Percentiles rank a stretch among this genome's conserved stretches.
Conservation (phyloP, 129 eudicot genomes). For the Helianthus tuberosus region DNA sequence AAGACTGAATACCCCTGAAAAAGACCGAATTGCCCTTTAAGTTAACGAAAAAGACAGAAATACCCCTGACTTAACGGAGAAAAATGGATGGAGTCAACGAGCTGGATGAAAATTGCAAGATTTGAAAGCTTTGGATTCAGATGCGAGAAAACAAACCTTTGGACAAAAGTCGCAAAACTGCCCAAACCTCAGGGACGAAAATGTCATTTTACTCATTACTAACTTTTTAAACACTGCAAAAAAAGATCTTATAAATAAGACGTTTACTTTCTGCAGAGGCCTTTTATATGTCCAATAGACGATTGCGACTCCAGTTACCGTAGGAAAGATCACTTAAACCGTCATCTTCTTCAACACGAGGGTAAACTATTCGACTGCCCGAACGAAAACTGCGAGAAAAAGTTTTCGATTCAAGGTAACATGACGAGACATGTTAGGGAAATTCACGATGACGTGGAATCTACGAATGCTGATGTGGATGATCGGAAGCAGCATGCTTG, state of each 20-base stretch:
- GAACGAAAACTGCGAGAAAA: slow-evolving; percentile 44
- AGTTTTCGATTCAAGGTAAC: slow-evolving; percentile 64
- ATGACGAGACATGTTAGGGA: slow-evolving; percentile 66
- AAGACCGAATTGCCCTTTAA: too few relatives aligned
- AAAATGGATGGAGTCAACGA: too few relatives aligned
- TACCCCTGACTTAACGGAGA: too few relatives aligned
- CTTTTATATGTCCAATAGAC: slow-evolving; percentile 65
- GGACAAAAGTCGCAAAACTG: too few relatives aligned
- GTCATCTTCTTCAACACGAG: slow-evolving; percentile 82
- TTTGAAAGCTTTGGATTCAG: too few relatives aligned
- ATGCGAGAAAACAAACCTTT: too few relatives aligned
- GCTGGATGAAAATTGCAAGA: too few relatives aligned
- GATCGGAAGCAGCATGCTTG: slow-evolving; percentile 50
- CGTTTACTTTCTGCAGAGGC: slow-evolving; percentile 57
- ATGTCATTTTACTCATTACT: too few relatives aligned
- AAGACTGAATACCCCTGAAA: too few relatives aligned
- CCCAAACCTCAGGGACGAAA: too few relatives aligned
- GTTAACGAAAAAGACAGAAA: too few relatives aligned
- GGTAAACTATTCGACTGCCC: slow-evolving; percentile 78
- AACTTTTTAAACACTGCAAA: too few relatives aligned
- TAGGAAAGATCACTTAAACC: slow-evolving; percentile 86
- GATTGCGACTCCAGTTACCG: slow-evolving; percentile 74
- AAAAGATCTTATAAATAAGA: not conserved
- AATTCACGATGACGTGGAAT: slow-evolving; percentile 46
- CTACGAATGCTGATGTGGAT: slow-evolving; percentile 15